phyloP scores from a whole-genome alignment of 2,329 filamentous ascomycete species.

The Domatiomyces globalis region DNA sequence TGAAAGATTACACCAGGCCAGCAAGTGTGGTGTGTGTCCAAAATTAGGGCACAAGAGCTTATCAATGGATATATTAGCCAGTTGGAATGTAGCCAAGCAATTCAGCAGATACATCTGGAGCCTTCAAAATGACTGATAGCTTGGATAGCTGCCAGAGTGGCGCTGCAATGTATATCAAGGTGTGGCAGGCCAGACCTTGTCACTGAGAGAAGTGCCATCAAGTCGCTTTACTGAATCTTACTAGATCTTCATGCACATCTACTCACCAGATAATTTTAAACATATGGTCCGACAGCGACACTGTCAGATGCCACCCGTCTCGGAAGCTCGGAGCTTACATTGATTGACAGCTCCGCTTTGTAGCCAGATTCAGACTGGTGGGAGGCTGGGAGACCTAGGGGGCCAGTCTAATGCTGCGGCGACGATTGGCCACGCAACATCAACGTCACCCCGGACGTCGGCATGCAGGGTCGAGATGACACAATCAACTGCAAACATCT shows the following conservation, averaged over 20 bases:
- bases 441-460: background rate
- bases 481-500: background rate
- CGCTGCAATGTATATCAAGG: background rate
- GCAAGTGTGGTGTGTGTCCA: no score
- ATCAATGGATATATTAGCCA: background rate
- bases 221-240: no score
- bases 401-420: no score
- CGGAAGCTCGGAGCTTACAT: no score
- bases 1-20: background rate
- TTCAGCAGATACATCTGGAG: background rate
- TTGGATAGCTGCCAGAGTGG: background rate
- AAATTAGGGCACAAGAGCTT: no score
- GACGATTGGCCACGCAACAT: background rate
- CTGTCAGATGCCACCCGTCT: no score
- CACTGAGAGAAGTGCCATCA: background rate
- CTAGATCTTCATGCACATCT: no score
- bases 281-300: no score
- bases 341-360: no score
- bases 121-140: background rate
- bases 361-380: no score
- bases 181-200: background rate
- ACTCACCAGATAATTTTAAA: no score
- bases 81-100: background rate
- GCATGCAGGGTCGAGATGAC: background rate
- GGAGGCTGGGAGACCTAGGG: no score